Conservation (phyloP, 2,329 filamentous ascomycete genomes). For the Aspergillus aculeatus region DNA sequence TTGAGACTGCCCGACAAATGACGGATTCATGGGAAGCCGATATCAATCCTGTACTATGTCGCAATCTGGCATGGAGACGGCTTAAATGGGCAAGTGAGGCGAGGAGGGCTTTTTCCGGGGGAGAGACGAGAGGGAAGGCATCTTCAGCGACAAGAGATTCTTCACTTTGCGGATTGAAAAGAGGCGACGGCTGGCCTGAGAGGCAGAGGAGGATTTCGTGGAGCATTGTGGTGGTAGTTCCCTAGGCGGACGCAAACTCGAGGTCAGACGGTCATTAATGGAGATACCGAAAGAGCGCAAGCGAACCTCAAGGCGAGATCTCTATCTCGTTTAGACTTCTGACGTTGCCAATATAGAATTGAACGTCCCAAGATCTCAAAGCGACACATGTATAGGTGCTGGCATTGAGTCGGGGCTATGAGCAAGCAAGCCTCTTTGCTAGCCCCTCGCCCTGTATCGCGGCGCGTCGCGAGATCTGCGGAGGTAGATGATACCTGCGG, state of each 20-base stretch:
- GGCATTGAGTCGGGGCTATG: constrained; percentile 5
- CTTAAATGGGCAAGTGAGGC: constrained; percentile 74
- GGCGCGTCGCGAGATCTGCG: constrained; percentile 12
- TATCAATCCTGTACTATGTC: constrained; percentile 65
- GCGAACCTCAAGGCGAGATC: constrained; percentile 28
- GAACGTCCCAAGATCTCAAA: constrained; percentile 46
- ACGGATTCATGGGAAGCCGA: constrained; percentile 71
- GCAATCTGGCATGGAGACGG: constrained; percentile 71
- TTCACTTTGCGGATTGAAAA: constrained; percentile 63
- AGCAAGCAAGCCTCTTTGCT: neutral
- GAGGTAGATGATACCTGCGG: neutral
- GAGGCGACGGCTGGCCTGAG: constrained; percentile 86
- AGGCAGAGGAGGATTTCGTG: constrained; percentile 97
- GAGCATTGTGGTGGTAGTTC: constrained; percentile 65
- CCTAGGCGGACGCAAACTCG: constrained; percentile 12
- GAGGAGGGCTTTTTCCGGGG: constrained; percentile 80
- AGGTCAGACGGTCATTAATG: constrained; percentile 7
- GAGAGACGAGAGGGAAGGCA: constrained; percentile 59
- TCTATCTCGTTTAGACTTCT: constrained; percentile 24
- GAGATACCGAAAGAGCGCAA: neutral
- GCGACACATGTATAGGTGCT: constrained; percentile 43
- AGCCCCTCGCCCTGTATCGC: neutral
- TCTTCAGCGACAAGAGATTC: constrained; percentile 51
- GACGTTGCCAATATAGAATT: constrained; percentile 44
- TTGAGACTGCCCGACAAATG: constrained; percentile 83